Percentiles rank a stretch among this genome's conserved stretches.
These are phyloP conservation scores for Ilyonectria destructans DNA, from an alignment of 2,329 filamentous ascomycete genomes.

Conservation along the genomic window DNA sequence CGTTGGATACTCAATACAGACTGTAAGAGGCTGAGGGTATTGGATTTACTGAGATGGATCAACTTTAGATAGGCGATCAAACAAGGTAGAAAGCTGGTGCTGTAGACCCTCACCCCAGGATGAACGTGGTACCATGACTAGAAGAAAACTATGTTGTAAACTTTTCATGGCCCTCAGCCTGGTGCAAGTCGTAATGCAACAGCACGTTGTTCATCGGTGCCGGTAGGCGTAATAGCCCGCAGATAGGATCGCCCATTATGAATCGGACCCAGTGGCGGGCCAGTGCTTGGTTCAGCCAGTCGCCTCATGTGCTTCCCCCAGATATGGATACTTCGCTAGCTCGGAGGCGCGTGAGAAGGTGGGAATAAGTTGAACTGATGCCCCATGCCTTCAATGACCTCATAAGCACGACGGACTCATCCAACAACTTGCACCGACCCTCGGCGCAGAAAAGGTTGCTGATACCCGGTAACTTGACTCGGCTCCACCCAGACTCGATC, in stretches of 20 bases:
- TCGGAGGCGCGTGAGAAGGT: constrained; percentile 4
- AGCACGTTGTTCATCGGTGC: not conserved
- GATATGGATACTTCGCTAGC: constrained; percentile 4
- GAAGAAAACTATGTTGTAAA: not conserved
- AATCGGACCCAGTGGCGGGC: not conserved
- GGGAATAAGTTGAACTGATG: constrained; percentile 11
- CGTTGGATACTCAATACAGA: no score
- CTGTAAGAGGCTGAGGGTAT: no score
- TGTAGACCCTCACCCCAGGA: not conserved
- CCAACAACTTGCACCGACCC: constrained; percentile 12
- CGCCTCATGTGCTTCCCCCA: not conserved
- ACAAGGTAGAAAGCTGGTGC: not conserved
- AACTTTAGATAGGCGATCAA: not conserved
- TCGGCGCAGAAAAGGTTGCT: constrained; percentile 2
- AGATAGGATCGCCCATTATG: not conserved
- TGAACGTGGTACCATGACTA: not conserved
- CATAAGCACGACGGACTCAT: constrained; percentile 10
- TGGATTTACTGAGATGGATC: no score
- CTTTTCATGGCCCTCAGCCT: not conserved
- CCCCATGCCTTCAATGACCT: constrained; percentile 15
- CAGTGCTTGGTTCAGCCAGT: not conserved
- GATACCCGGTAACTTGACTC: constrained; percentile 9
- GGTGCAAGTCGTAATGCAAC: not conserved
- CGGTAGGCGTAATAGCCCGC: not conserved
- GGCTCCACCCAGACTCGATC: constrained; percentile 8